phyloP scores from a whole-genome alignment of 2,329 filamentous ascomycete species.

The Sarocladiaceae sp. region DNA sequence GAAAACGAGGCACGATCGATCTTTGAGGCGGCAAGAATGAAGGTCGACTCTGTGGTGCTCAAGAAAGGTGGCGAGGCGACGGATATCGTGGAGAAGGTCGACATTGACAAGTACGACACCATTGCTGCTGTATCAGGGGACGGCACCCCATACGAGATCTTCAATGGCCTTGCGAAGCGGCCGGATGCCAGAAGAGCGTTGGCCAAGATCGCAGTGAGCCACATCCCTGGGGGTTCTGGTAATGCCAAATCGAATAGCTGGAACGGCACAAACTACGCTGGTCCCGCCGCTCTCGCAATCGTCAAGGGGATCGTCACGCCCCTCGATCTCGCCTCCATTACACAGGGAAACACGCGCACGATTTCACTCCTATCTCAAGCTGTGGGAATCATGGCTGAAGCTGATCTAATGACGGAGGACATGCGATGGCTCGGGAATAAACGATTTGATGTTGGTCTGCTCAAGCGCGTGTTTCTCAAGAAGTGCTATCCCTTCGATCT shows the following conservation, averaged over 20 bases:
- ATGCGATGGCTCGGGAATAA: slow-evolving; percentile 87
- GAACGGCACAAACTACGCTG: slow-evolving; percentile 71
- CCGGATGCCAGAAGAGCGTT: slow-evolving; percentile 69
- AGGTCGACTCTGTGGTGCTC: slow-evolving; percentile 67
- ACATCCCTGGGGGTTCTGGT: slow-evolving; percentile 87
- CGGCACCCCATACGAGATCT: slow-evolving; percentile 85
- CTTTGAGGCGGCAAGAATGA: slow-evolving; percentile 73
- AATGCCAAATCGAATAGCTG: slow-evolving; percentile 92
- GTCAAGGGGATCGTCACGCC: slow-evolving; percentile 83
- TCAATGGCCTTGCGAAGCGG: slow-evolving; percentile 81
- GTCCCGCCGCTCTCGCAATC: slow-evolving; percentile 71
- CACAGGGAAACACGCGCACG: slow-evolving; percentile 66
- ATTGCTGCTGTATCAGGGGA: slow-evolving; percentile 89
- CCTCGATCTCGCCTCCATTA: slow-evolving; percentile 81
- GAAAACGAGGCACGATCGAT: slow-evolving; percentile 71
- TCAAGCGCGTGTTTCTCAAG: slow-evolving; percentile 69
- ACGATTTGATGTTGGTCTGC: slow-evolving; percentile 78
- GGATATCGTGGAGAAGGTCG: slow-evolving; percentile 67
- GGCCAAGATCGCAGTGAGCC: slow-evolving; percentile 69
- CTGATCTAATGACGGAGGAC: slow-evolving; percentile 83
- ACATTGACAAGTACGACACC: slow-evolving; percentile 76
- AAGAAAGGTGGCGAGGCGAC: slow-evolving; percentile 68
- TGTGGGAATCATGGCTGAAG: slow-evolving; percentile 83
- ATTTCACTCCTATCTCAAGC: slow-evolving; percentile 89
- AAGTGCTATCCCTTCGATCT: slow-evolving; percentile 85